phyloP scores from a whole-genome alignment of 164 flowering plant species.

The Vitis labrusca region DNA sequence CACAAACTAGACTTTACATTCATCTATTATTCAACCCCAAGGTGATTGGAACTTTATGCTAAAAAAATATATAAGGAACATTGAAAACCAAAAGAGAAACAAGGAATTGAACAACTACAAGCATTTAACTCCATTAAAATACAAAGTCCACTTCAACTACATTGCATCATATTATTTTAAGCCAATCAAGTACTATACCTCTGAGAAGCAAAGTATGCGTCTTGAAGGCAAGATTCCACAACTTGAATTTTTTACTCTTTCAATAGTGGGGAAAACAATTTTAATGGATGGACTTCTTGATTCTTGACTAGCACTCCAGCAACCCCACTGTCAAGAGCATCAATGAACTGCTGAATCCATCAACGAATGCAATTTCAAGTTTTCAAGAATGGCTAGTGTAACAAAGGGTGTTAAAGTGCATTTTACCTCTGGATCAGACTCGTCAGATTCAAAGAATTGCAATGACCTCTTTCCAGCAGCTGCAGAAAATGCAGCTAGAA shows the following conservation, averaged over 20 bases:
- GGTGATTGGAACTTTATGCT: too few relatives aligned
- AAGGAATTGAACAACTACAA: too few relatives aligned
- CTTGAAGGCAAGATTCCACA: too few relatives aligned
- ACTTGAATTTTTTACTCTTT: conserved; percentile 59
- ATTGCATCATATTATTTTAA: background rate
- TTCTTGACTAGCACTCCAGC: conserved; percentile 84
- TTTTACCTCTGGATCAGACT: conserved; percentile 93
- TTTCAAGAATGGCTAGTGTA: background rate
- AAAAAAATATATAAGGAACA: too few relatives aligned
- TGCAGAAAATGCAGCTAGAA: conserved; percentile 86
- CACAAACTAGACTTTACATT: too few relatives aligned
- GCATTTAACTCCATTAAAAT: too few relatives aligned
- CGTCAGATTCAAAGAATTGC: conserved; percentile 65
- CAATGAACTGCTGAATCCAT: background rate
- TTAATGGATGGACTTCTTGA: conserved; percentile 63
- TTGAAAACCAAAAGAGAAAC: too few relatives aligned
- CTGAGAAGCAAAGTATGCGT: too few relatives aligned
- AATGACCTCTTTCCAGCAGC: conserved; percentile 74
- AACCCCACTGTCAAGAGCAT: conserved; percentile 71
- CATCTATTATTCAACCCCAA: too few relatives aligned
- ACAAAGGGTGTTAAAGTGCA: background rate
- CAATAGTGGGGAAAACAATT: conserved; percentile 78
- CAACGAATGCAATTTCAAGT: background rate
- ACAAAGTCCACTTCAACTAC: too few relatives aligned
- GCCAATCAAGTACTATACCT: conserved; percentile 38